Percentiles rank a stretch among this genome's conserved stretches.
phyloP scores from a whole-genome alignment of 495 filamentous ascomycete genomes.

The Penicillium lagena region DNA sequence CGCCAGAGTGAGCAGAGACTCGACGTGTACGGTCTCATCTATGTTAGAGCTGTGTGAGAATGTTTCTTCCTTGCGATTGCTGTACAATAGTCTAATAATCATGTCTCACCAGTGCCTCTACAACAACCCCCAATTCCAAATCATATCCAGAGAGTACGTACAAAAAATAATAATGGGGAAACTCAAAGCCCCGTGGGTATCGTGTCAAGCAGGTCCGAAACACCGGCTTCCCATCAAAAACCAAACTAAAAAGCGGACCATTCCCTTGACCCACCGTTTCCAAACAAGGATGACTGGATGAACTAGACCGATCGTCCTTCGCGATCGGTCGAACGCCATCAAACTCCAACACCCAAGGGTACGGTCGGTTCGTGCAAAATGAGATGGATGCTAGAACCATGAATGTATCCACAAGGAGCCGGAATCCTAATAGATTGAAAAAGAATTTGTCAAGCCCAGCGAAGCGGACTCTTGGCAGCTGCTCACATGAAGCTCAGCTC shows the following conservation, averaged over 20 bases:
- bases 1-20: too few species aligned
- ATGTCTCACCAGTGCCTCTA: too few species aligned
- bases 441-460: background rate
- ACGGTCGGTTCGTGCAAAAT: conserved; percentile 1
- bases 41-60: too few species aligned
- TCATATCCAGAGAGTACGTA: background rate
- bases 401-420: background rate
- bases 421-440: too few species aligned
- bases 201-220: conserved; percentile 10
- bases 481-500: conserved; percentile 37
- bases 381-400: background rate
- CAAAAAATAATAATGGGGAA: background rate
- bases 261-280: background rate
- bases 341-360: background rate
- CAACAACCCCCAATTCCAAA: background rate
- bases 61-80: too few species aligned
- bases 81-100: too few species aligned
- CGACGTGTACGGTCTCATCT: too few species aligned
- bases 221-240: conserved; percentile 1
- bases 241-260: conserved; percentile 2
- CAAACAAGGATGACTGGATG: background rate
- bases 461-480: background rate
- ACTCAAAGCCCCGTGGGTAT: conserved; percentile 14
- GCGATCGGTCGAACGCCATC: background rate
- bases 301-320: too few species aligned